Evolutionary conservation across 1,284 basidiomycete species (phyloP).

Genomic region (Cryptococcus hybrid): DNA sequence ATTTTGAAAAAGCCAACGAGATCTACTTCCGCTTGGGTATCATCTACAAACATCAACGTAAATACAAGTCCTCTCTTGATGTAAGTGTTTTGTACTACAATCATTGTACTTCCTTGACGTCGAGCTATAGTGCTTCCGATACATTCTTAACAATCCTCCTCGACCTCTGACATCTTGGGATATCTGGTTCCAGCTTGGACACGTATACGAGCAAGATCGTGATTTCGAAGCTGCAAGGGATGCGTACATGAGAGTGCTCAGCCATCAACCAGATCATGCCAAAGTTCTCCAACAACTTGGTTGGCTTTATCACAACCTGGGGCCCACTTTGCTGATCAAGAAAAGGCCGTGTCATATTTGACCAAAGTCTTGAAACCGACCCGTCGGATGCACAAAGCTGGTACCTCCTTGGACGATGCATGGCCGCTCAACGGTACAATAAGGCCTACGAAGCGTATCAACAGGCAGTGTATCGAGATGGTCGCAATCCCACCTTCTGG

Average conservation of each 20-base stretch:
- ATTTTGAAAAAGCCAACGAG: constrained; percentile 99
- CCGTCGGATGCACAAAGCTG: constrained; percentile 96
- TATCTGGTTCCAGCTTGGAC: constrained; percentile 99
- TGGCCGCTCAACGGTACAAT: constrained; percentile 99
- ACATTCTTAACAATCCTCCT: constrained; percentile 92
- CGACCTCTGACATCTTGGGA: constrained; percentile 94
- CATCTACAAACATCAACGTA: constrained; percentile 98
- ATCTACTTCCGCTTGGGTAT: constrained; percentile 98
- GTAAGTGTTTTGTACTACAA: constrained; percentile 42
- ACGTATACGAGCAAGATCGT: constrained; percentile 74
- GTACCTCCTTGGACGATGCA: constrained; percentile 97
- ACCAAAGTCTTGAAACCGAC: constrained; percentile 94
- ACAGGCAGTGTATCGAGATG: constrained; percentile 97
- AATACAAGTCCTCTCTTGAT: constrained; percentile 77
- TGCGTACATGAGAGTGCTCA: constrained; percentile 94
- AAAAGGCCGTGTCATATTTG: constrained; percentile 87
- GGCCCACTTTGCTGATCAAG: constrained; percentile 92
- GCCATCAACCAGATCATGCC: constrained; percentile 89
- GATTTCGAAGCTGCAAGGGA: constrained; percentile 88
- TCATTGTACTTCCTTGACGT: not conserved
- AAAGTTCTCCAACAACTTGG: constrained; percentile 98
- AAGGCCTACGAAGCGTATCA: constrained; percentile 99
- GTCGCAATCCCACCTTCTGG: constrained; percentile 99
- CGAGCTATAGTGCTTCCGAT: constrained; percentile 72
- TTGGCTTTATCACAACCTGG: constrained; percentile 96